Conservation (phyloP, 2,329 filamentous ascomycete species). For the Pezicula carpinea region DNA sequence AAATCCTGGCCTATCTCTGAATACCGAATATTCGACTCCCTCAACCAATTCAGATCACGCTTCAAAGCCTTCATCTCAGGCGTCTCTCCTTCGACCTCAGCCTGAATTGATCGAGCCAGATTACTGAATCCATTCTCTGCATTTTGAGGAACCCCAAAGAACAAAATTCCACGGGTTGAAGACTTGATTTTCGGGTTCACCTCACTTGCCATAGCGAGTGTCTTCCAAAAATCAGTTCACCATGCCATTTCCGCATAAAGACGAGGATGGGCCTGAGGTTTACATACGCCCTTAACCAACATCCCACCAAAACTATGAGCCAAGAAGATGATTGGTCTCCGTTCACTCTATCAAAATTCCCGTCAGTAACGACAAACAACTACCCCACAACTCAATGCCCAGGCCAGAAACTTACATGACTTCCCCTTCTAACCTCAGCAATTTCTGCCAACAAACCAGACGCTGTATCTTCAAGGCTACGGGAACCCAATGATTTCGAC, state of each 20-base stretch:
- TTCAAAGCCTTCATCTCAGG: not conserved
- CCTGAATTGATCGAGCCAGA: not conserved
- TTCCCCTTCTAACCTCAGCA: too few relatives aligned
- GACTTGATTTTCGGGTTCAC: not conserved
- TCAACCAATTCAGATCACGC: not conserved
- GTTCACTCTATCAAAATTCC: not conserved
- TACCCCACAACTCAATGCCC: not conserved
- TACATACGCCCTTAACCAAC: constrained; percentile 4
- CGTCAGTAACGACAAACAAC: not conserved
- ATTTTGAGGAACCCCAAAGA: constrained; percentile 1
- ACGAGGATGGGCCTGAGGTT: not conserved
- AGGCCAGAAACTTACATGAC: too few relatives aligned
- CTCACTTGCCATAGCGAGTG: too few relatives aligned
- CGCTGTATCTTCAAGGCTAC: too few relatives aligned
- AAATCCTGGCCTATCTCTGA: not conserved
- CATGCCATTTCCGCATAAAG: too few relatives aligned
- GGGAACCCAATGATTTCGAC: too few relatives aligned
- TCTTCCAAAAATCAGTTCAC: too few relatives aligned
- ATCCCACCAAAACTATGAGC: constrained; percentile 8
- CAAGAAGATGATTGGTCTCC: constrained; percentile 5
- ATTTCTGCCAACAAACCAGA: too few relatives aligned
- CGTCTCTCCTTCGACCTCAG: too few relatives aligned
- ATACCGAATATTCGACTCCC: not conserved
- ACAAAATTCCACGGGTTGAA: not conserved
- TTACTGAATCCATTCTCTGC: not conserved